phyloP scores from a whole-genome alignment of 345 rosid species.

The Conringia planisiliqua region DNA sequence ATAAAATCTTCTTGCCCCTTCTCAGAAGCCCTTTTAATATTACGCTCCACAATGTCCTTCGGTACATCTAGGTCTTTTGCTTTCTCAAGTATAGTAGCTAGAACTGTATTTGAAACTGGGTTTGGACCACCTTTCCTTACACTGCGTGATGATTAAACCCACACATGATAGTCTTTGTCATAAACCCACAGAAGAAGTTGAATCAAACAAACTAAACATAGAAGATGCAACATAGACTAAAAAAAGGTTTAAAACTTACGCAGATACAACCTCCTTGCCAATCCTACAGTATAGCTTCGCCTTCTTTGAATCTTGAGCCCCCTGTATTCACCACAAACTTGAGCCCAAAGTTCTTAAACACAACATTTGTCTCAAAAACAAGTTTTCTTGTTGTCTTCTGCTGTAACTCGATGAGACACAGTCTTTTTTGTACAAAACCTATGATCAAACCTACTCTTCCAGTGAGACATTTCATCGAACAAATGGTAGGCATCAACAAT shows the following conservation, averaged over 20 bases:
- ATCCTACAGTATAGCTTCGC: constrained; percentile 67
- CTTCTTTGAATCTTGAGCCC: constrained; percentile 86
- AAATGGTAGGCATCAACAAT: constrained; percentile 3
- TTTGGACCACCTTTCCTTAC: constrained; percentile 87
- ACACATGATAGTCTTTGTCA: neutral
- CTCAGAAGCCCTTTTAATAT: constrained; percentile 82
- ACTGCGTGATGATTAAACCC: constrained; percentile 38
- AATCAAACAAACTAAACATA: constrained; percentile 5
- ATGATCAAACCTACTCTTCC: neutral
- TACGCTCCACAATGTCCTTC: constrained; percentile 89
- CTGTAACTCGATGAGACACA: too few relatives aligned
- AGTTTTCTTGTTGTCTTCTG: neutral
- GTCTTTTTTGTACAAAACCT: neutral
- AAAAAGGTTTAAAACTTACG: constrained; percentile 50
- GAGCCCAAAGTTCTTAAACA: neutral
- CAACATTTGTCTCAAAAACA: neutral
- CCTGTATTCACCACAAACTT: constrained; percentile 45
- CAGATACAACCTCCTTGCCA: constrained; percentile 91
- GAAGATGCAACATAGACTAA: neutral
- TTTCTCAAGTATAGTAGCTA: constrained; percentile 81
- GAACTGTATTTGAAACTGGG: constrained; percentile 65
- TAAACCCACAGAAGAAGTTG: neutral
- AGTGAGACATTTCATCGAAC: constrained; percentile 11
- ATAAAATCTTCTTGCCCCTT: constrained; percentile 89
- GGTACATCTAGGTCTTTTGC: constrained; percentile 90